These are phyloP conservation scores for Psidium friedrichsthalianum DNA, from an alignment of 345 rosid species.

Conservation along the genomic window DNA sequence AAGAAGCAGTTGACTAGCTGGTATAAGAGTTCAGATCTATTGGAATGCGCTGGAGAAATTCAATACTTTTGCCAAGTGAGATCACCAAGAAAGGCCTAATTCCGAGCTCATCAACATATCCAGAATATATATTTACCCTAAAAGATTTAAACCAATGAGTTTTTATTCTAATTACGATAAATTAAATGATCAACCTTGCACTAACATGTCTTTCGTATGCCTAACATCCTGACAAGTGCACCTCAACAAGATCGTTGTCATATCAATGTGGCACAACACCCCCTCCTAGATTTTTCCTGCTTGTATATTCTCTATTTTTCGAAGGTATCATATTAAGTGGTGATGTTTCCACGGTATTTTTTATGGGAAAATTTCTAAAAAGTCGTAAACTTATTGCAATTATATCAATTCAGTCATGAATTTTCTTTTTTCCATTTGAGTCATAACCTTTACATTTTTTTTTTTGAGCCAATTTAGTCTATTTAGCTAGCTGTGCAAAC, in stretches of 20 bases:
- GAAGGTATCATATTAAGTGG: not conserved
- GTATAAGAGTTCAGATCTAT: not conserved
- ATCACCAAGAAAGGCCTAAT: not conserved
- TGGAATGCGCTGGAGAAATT: not conserved
- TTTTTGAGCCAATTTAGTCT: too few relatives aligned
- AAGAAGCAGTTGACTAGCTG: not conserved
- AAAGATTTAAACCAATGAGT: not conserved
- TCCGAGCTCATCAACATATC: not conserved
- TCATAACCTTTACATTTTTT: too few relatives aligned
- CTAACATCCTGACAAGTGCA: not conserved
- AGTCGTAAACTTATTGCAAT: too few relatives aligned
- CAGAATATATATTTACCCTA: not conserved
- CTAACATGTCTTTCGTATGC: not conserved
- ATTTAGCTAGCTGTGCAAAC: too few relatives aligned
- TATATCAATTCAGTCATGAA: too few relatives aligned
- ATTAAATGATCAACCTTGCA: not conserved
- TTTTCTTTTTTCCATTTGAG: too few relatives aligned
- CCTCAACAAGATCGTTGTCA: not conserved
- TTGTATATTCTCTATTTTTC: not conserved
- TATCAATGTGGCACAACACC: not conserved
- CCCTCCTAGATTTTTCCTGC: not conserved
- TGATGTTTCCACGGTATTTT: not conserved
- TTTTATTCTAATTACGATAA: not conserved
- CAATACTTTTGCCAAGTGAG: not conserved
- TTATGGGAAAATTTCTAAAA: too few relatives aligned